Evolutionary conservation across 176 grass and related monocot species (phyloP), one percentile per base, ranked within the genome.

Genomic region (Alloteropsis semialata): DNA sequence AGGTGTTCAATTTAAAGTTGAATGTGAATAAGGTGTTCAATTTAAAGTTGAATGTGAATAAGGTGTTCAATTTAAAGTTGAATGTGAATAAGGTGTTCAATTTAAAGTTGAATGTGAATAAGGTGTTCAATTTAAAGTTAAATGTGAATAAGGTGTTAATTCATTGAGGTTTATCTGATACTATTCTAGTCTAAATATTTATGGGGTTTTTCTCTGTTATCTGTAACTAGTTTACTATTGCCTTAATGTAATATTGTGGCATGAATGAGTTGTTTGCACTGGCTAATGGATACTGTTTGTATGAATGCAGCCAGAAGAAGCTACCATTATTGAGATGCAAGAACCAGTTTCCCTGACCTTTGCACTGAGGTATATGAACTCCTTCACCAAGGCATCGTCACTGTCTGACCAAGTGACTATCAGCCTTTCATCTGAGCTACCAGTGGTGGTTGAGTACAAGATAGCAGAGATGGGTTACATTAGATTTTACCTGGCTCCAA

Each of bases 351-450:
- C 95, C 22, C 60, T 94, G 25, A 98, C 95, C 2, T 98, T 98
- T 86, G 92, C 92, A 30, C 84, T 98, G 74, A 91, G 95, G 88
- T 98, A 94, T 69, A 88, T 98, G 83, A 98, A 98, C 82, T 98
- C 95, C 33, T 94, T 98, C 90, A 93, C 90, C 16, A 98, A 94
- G 92, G 95, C 95, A 12, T 93, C 88, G 9, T 76, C 95, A 13
- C 71, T 98, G 19, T 92, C 92, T 3, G 88, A 94, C 0, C 91
- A 87, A 13, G 92, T 98, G 17, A 91, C 90, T 11, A 89, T 98
- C 81, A 92, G 92, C 53, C 88, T 98, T 33, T 98, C 95, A 2
- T 94, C 92, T 14, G 95, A 98, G 45, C 65, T 98, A 24, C 95
- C 92, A 1, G 92, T 94, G 42, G 95, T 94, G 21, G 95, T 98